Base-by-base conservation (phyloP, 2,329 filamentous ascomycete genomes). In the Escovopsis weberi region DNA sequence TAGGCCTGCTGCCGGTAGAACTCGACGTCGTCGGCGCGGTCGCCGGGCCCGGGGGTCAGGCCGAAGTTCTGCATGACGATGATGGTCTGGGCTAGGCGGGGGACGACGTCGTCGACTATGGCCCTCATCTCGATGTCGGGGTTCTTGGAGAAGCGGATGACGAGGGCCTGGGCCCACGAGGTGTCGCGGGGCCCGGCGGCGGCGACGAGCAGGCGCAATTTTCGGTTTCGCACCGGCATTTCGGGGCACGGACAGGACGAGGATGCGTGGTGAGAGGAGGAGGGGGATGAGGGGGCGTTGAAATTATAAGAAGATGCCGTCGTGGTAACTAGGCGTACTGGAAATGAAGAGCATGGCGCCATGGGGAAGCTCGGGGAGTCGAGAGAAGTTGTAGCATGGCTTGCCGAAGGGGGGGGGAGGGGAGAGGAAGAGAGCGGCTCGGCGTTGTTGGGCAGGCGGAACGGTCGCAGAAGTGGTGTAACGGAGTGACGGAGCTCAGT, bases 91-190 rank as follows among this genome's bases (percentile, higher is more conserved):
- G 72, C 72, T 15, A 82, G 64, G 40, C 75, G 68, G 48, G 74
- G 68, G 23, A 76, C 74, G 47, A 80, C 70, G 55, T 83, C 76
- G 57, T 82, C 76, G 53, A 80, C 70, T 41, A 81, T 72, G 41
- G 75, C 75, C 44, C 72, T 66, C 30, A 72, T 75, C 48, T 76
- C 72, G 48, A 80, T 75, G 47, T 75, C 70, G 8, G 70, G 55
- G 45, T 78, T 74, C 54, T 80, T 81, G 43, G 79, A 80, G 4
- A 84, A 68, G 46, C 79, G 74, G 39, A 82, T 70, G 46, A 80
- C 75, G 41, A 84, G 69, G 15, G 76, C 67, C 55, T 80, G 72
- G 41, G 78, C 78, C 61, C 75, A 80, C 37, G 78, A 75, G 28
- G 78, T 72, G 53, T 82, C 78, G 43, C 72, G 69, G 38, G 72